Evolutionary conservation across 768 basidiomycete species (phyloP).

Genomic region (Boletus rubroflammeus): DNA sequence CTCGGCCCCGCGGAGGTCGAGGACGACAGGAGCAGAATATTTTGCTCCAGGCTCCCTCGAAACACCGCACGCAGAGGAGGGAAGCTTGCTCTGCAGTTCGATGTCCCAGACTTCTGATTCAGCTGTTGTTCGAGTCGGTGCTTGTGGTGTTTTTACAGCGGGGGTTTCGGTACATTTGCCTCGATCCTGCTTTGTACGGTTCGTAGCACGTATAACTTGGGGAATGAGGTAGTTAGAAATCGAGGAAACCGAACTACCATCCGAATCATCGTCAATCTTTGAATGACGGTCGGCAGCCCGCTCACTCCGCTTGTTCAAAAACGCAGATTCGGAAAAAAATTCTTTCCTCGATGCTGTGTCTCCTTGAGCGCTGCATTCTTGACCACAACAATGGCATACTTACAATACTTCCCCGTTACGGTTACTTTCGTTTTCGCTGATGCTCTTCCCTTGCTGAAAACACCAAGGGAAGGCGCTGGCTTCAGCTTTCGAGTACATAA

Average conservation of each 20-base stretch:
- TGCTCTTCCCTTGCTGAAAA: slow-evolving; percentile 37
- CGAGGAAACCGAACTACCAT: slow-evolving; percentile 14
- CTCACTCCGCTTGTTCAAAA: slow-evolving; percentile 35
- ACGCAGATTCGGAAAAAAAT: slow-evolving; percentile 47
- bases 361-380: not conserved
- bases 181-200: not conserved
- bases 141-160: not conserved
- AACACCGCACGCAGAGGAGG: slow-evolving; percentile 19
- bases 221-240: slow-evolving; percentile 13
- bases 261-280: slow-evolving; percentile 2
- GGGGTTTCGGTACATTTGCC: not conserved
- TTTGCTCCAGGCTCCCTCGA: slow-evolving; percentile 14
- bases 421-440: slow-evolving; percentile 26
- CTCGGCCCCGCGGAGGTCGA: slow-evolving; percentile 33
- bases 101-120: slow-evolving; percentile 57
- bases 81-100: slow-evolving; percentile 36
- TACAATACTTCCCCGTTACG: slow-evolving; percentile 13
- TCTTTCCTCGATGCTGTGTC: slow-evolving; percentile 13
- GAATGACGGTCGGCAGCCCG: slow-evolving; percentile 7
- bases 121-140: slow-evolving; percentile 1
- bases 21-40: slow-evolving; percentile 30
- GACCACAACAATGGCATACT: not conserved
- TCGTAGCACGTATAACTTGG: slow-evolving; percentile 6
- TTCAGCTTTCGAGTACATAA: slow-evolving; percentile 25
- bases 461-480: slow-evolving; percentile 29